phyloP scores from a whole-genome alignment of 805 yeast species.

The Priceomyces haplophilus region DNA sequence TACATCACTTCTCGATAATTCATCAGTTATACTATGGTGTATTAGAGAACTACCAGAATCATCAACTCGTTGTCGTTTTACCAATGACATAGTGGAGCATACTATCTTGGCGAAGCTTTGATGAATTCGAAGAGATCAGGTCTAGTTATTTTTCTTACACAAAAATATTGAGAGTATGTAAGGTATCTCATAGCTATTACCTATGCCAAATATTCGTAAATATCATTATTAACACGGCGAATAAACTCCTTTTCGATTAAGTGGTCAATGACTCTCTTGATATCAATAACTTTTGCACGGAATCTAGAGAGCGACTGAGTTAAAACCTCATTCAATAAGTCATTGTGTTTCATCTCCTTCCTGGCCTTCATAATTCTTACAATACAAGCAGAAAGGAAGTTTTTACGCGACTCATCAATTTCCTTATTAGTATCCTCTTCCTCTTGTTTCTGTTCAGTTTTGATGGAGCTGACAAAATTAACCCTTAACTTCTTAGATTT shows the following conservation, averaged over 20 bases:
- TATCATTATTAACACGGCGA: slow-evolving; percentile 68
- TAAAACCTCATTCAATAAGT: slow-evolving; percentile 81
- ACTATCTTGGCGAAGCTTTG: not conserved
- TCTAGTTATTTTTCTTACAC: not conserved
- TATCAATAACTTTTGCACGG: slow-evolving; percentile 79
- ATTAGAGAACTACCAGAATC: not conserved
- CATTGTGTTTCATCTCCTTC: slow-evolving; percentile 72
- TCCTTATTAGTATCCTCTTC: slow-evolving; percentile 73
- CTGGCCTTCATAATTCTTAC: slow-evolving; percentile 96
- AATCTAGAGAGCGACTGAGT: slow-evolving; percentile 81
- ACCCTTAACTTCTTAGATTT: slow-evolving; percentile 80
- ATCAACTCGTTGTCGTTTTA: slow-evolving; percentile 28
- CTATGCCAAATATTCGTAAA: slow-evolving; percentile 79
- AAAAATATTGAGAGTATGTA: not conserved
- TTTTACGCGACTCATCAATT: slow-evolving; percentile 81
- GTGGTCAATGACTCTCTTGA: slow-evolving; percentile 80
- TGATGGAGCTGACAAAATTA: slow-evolving; percentile 64
- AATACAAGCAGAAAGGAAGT: slow-evolving; percentile 86
- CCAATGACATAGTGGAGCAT: slow-evolving; percentile 26
- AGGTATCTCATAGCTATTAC: slow-evolving; percentile 1
- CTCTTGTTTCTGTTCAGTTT: slow-evolving; percentile 64
- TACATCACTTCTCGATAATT: not conserved
- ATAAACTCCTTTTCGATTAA: slow-evolving; percentile 85
- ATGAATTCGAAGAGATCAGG: too few species aligned
- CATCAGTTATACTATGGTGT: not conserved